Percentiles rank a stretch among this genome's conserved stretches.
Evolutionary conservation across 2,329 filamentous ascomycete species (phyloP).

Genomic region (Dactylellina sp.): DNA sequence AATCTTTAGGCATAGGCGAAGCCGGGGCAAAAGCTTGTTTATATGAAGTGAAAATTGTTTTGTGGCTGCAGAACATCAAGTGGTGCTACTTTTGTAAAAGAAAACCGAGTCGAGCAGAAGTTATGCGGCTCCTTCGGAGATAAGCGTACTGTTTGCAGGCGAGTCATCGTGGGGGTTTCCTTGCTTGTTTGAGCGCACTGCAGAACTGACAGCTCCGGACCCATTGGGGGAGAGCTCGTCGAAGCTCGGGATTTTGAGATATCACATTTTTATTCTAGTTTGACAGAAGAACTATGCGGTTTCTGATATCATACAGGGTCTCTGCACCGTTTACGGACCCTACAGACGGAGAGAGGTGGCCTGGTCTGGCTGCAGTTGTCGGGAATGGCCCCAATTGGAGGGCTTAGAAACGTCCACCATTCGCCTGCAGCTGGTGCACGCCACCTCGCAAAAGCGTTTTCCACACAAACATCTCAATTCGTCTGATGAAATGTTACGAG

Average conservation of each 20-base stretch:
- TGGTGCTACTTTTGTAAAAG: not conserved
- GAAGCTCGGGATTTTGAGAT: constrained; percentile 9
- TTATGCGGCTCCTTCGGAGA: constrained; percentile 1
- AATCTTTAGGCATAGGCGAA: constrained; percentile 16
- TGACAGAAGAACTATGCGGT: not conserved
- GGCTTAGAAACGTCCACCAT: no score
- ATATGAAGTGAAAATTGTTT: not conserved
- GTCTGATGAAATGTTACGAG: no score
- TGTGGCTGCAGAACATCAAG: not conserved
- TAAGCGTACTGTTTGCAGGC: constrained; percentile 1
- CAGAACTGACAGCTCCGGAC: not conserved
- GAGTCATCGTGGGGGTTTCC: constrained; percentile 42
- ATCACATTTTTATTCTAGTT: constrained; percentile 24
- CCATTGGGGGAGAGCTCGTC: constrained; percentile 5
- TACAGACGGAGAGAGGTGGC: not conserved
- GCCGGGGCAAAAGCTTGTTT: not conserved
- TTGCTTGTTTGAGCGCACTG: constrained; percentile 1
- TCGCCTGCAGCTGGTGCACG: no score
- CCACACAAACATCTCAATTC: no score
- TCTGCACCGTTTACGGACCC: no score
- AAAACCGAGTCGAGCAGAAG: not conserved
- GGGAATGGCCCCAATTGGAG: not conserved
- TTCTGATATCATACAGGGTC: not conserved
- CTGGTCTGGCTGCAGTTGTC: not conserved
- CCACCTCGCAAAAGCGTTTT: no score